These are phyloP conservation scores for Solanum hybrid DNA, from an alignment of 305 asterid genomes.

Conservation along the genomic window DNA sequence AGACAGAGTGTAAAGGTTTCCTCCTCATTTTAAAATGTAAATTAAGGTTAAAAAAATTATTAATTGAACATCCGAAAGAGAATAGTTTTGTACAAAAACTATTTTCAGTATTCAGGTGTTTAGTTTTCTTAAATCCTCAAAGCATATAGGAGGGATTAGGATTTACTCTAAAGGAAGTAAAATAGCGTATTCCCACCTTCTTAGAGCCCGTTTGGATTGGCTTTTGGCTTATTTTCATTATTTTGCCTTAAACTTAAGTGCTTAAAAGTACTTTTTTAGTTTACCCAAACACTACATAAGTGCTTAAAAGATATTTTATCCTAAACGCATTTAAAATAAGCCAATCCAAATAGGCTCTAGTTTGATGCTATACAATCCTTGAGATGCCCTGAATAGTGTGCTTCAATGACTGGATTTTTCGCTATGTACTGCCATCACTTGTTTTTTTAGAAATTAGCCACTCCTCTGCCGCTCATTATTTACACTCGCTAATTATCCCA, in stretches of 20 bases:
- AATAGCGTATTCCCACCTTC: neutral
- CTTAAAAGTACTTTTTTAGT: neutral
- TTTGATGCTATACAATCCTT: neutral
- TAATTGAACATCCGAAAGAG: neutral
- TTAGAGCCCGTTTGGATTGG: neutral
- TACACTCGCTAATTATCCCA: neutral
- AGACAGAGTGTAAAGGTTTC: neutral
- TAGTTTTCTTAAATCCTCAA: neutral
- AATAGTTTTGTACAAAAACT: neutral
- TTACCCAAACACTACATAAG: neutral
- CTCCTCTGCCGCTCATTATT: neutral
- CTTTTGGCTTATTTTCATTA: neutral
- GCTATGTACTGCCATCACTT: neutral
- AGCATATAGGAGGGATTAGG: neutral
- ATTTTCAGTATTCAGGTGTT: neutral
- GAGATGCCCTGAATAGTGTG: neutral
- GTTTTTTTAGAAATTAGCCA: neutral
- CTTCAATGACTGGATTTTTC: neutral
- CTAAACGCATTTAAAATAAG: neutral
- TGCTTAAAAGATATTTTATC: neutral
- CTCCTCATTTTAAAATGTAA: neutral
- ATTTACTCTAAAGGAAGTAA: neutral
- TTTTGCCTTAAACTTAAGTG: neutral
- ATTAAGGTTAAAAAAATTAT: neutral
- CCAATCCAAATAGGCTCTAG: neutral